Evolutionary conservation across 1,284 basidiomycete genomes (phyloP).

Genomic region (Hymenochaete sp.): DNA sequence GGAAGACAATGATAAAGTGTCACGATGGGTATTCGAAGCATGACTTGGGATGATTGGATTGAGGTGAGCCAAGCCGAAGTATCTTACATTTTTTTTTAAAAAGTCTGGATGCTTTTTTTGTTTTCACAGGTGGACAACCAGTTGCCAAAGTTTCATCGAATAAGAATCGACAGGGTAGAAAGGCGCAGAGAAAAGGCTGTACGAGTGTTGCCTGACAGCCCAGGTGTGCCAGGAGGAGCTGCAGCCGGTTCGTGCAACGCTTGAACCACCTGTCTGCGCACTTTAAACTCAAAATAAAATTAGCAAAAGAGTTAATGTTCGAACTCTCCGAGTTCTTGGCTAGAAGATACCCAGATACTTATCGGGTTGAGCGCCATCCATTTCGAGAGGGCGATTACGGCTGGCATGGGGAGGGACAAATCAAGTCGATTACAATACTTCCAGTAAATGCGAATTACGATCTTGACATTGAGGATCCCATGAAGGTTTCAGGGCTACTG

Average conservation of each 20-base stretch:
- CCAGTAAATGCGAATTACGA: slow-evolving; percentile 45
- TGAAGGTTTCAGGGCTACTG: slow-evolving; percentile 51
- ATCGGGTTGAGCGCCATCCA: slow-evolving; percentile 38
- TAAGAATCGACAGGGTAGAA: slow-evolving; percentile 44
- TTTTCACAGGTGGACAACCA: slow-evolving; percentile 43
- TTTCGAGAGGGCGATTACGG: slow-evolving; percentile 27
- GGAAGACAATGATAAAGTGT: slow-evolving; percentile 33
- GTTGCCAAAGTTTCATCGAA: slow-evolving; percentile 43
- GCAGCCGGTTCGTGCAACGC: slow-evolving; percentile 41
- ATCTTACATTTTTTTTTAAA: neutral
- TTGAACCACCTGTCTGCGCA: neutral
- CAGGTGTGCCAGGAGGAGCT: slow-evolving; percentile 42
- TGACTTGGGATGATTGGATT: slow-evolving; percentile 63
- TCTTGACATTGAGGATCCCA: slow-evolving; percentile 46
- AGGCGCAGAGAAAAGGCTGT: slow-evolving; percentile 42
- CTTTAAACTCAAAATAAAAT: neutral
- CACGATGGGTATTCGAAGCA: slow-evolving; percentile 62
- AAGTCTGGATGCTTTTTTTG: neutral
- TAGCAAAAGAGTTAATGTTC: slow-evolving; percentile 56
- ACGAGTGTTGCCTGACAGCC: slow-evolving; percentile 41
- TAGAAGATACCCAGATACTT: slow-evolving; percentile 53
- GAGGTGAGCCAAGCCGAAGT: slow-evolving; percentile 33
- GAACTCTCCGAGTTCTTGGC: slow-evolving; percentile 59
- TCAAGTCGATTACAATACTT: slow-evolving; percentile 46
- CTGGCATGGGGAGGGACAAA: slow-evolving; percentile 44